phyloP scores from a whole-genome alignment of 129 eudicot species.

The Arctium minus region DNA sequence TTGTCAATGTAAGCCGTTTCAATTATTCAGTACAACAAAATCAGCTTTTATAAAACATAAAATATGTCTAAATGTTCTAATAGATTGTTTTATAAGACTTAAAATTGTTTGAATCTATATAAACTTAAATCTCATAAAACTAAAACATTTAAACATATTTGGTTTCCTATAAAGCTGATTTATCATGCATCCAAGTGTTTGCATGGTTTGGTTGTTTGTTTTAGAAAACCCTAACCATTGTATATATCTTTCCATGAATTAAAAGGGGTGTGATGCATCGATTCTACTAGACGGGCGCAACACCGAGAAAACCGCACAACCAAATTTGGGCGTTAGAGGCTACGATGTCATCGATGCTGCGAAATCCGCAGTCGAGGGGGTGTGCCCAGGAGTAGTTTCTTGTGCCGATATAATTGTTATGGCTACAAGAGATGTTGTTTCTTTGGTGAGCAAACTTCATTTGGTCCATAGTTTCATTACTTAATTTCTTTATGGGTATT shows the following conservation, averaged over 20 bases:
- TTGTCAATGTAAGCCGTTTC: conserved; percentile 42
- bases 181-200: no score
- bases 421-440: conserved; percentile 58
- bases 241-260: not conserved
- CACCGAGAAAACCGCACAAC: conserved; percentile 50
- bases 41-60: no score
- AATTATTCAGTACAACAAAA: no score
- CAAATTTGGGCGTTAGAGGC: conserved; percentile 54
- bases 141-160: not conserved
- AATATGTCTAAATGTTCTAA: not conserved
- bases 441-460: conserved; percentile 19
- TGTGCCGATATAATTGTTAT: conserved; percentile 64
- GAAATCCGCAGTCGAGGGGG: conserved; percentile 41
- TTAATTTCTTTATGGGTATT: no score
- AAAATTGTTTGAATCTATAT: no score
- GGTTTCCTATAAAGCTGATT: not conserved
- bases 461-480: not conserved
- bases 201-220: not conserved
- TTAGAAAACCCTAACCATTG: not conserved
- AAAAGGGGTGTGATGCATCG: conserved; percentile 82
- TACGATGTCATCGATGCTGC: conserved; percentile 58
- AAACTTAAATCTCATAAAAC: no score
- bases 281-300: conserved; percentile 46
- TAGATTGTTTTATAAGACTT: no score
- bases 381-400: conserved; percentile 57